Conservation (phyloP, 2,329 filamentous ascomycete species). For the Ceratocystis cubensis region DNA sequence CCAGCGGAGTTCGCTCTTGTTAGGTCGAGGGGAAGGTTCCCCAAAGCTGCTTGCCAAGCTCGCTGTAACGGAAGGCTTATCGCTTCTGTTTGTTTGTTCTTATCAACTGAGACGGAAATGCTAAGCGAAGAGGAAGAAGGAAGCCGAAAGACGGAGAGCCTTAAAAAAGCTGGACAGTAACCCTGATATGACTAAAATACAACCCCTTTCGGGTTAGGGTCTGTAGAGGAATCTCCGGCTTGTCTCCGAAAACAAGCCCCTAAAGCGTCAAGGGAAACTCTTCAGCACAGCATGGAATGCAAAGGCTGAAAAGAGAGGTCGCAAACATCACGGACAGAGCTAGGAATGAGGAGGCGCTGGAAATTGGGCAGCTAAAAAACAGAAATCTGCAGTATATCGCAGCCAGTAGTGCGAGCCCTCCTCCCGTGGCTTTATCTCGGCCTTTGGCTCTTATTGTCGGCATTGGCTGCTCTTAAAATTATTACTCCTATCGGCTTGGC, state of each 20-base stretch:
- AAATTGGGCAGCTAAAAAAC: not conserved
- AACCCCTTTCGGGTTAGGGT: not conserved
- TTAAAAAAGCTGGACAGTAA: not conserved
- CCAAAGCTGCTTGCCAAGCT: not conserved
- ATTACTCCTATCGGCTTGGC: not conserved
- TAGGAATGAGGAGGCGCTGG: no score
- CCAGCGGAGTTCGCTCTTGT: not conserved
- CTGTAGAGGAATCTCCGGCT: not conserved
- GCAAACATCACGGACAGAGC: not conserved
- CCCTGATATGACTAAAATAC: not conserved
- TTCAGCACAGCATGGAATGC: not conserved
- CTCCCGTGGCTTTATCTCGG: not conserved
- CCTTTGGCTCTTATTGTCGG: not conserved
- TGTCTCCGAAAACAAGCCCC: not conserved
- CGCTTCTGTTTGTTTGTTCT: not conserved
- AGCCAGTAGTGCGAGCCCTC: not conserved
- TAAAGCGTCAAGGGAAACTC: not conserved
- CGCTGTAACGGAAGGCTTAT: not conserved
- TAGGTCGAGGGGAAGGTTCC: not conserved
- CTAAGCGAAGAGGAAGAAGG: not conserved
- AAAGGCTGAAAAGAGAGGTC: not conserved
- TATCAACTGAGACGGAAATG: not conserved
- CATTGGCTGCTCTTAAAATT: not conserved
- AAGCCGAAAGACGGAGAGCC: conserved; percentile 2
- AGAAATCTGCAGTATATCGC: not conserved